Conservation (phyloP, 202 grass and related monocot species). For the Dendrocalamus latiflorus region DNA sequence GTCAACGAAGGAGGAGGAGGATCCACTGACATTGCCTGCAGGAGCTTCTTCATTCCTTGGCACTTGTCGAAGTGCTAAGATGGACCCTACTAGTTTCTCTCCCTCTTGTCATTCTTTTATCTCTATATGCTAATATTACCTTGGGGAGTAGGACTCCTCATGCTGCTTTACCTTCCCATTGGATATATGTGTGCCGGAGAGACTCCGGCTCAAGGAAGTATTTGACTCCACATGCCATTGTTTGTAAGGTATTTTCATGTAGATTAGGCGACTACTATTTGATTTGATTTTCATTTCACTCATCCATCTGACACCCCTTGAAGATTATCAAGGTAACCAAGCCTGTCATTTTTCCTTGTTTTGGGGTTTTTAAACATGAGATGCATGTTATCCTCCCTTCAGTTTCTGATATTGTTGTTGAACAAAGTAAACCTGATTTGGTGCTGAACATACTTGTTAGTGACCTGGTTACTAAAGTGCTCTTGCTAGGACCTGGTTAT, state of each 20-base stretch:
- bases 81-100: too few species aligned
- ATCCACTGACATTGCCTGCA: too few species aligned
- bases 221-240: slow-evolving; percentile 50
- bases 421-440: slow-evolving; percentile 40
- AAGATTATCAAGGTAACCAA: slow-evolving; percentile 35
- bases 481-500: not conserved
- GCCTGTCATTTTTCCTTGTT: slow-evolving; percentile 52
- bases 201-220: slow-evolving; percentile 49
- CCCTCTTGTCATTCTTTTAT: too few species aligned
- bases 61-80: too few species aligned
- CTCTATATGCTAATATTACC: slow-evolving; percentile 41
- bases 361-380: slow-evolving; percentile 50
- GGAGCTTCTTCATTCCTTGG: too few species aligned
- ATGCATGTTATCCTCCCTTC: slow-evolving; percentile 59
- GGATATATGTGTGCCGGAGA: slow-evolving; percentile 32
- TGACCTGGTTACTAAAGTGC: not conserved
- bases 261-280: not conserved
- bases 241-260: slow-evolving; percentile 42
- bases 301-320: not conserved
- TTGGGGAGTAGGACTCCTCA: slow-evolving; percentile 62
- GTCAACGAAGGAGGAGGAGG: too few species aligned
- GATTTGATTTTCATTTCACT: not conserved
- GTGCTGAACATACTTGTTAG: not conserved
- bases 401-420: slow-evolving; percentile 53
- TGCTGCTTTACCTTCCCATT: slow-evolving; percentile 62